phyloP scores from a whole-genome alignment of 2,329 filamentous ascomycete species.

The Fusarium sacchari region DNA sequence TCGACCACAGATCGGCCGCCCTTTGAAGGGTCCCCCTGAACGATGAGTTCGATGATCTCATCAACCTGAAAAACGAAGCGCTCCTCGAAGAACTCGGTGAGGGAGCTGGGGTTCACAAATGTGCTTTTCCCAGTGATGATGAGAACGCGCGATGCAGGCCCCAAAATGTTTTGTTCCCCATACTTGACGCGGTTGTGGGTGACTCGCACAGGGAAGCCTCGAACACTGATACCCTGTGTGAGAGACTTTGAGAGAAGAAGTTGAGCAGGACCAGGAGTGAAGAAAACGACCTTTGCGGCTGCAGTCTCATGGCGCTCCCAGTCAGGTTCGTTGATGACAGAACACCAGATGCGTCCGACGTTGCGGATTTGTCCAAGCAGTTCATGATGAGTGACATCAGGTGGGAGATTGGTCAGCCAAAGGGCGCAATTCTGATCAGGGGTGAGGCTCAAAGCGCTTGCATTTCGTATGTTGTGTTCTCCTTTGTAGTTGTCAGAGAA shows the following conservation, averaged over 20 bases:
- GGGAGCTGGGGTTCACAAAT: constrained; percentile 55
- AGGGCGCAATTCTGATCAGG: constrained; percentile 59
- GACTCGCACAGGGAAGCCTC: constrained; percentile 51
- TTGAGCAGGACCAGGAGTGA: constrained; percentile 53
- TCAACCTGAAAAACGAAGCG: constrained; percentile 62
- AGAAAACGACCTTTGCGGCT: constrained; percentile 63
- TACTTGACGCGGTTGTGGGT: constrained; percentile 61
- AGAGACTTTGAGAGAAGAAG: constrained; percentile 40
- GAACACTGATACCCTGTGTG: constrained; percentile 49
- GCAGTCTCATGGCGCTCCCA: constrained; percentile 48
- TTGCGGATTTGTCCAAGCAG: constrained; percentile 57
- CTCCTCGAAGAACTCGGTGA: constrained; percentile 54
- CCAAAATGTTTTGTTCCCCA: constrained; percentile 42
- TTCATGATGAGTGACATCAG: constrained; percentile 52
- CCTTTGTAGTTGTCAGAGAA: constrained; percentile 52
- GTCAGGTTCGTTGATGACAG: constrained; percentile 62
- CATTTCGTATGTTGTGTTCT: constrained; percentile 50
- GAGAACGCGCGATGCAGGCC: constrained; percentile 58
- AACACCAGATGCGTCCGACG: constrained; percentile 62
- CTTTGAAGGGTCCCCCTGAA: constrained; percentile 25
- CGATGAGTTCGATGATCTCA: constrained; percentile 47
- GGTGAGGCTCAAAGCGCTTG: constrained; percentile 46
- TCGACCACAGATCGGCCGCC: constrained; percentile 53
- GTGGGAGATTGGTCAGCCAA: constrained; percentile 63
- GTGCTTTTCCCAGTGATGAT: constrained; percentile 57